Conservation (phyloP, 306 rosid genomes). For the Mimosa bimucronata region DNA sequence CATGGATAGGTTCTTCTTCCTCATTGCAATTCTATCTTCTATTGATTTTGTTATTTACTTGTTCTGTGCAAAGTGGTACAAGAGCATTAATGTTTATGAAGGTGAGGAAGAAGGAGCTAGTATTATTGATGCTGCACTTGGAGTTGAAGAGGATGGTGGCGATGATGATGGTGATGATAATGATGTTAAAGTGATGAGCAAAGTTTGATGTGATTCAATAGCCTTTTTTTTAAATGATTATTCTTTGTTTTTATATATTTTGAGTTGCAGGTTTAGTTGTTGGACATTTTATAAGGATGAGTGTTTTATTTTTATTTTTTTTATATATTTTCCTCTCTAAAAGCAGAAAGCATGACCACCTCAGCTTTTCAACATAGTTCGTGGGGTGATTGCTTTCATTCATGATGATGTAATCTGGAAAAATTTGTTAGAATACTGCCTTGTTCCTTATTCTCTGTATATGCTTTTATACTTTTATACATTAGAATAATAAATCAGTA, state of each 20-base stretch:
- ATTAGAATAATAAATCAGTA: not conserved
- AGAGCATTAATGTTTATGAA: conserved; percentile 40
- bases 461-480: not conserved
- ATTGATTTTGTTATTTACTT: conserved; percentile 57
- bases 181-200: not conserved
- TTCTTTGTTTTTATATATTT: not conserved
- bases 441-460: not conserved
- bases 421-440: not conserved
- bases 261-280: not conserved
- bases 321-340: not conserved
- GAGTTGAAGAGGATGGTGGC: not conserved
- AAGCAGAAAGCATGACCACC: conserved; percentile 31
- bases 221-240: not conserved
- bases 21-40: conserved; percentile 54
- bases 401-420: not conserved
- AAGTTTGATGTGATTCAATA: conserved; percentile 4
- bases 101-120: not conserved
- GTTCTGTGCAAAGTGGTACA: conserved; percentile 57
- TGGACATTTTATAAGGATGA: not conserved
- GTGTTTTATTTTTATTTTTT: not conserved
- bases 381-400: conserved; percentile 29
- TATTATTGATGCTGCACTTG: not conserved
- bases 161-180: not conserved
- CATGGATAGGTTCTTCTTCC: conserved; percentile 65
- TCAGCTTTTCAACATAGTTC: not conserved